These are phyloP conservation scores for Neurospora sp. DNA, from an alignment of 495 filamentous ascomycete species.

Conservation along the genomic window DNA sequence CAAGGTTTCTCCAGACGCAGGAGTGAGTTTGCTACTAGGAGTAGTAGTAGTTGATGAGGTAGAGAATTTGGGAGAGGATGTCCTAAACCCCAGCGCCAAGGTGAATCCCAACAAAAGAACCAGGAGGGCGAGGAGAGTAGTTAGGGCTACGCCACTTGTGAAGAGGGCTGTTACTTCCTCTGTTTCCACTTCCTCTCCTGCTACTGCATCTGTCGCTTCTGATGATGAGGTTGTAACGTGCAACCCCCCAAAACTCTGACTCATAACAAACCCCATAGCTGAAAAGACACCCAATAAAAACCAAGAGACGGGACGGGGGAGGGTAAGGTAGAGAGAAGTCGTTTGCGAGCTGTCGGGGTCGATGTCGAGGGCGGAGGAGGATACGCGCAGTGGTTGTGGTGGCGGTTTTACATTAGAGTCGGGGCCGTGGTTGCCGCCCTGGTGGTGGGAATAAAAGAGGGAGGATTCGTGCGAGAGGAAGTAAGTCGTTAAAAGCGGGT, in stretches of 20 bases:
- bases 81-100: constrained; percentile 22
- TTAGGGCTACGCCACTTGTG: constrained; percentile 25
- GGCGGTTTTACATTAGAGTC: too few species aligned
- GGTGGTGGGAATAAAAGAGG: constrained; percentile 13
- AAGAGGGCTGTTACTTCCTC: constrained; percentile 11
- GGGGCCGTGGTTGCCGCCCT: background rate
- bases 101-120: constrained; percentile 18
- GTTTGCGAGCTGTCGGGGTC: constrained; percentile 23
- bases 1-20: background rate
- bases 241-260: constrained; percentile 22
- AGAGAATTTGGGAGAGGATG: constrained; percentile 3
- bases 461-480: constrained; percentile 35
- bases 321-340: constrained; percentile 29
- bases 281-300: constrained; percentile 25
- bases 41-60: background rate
- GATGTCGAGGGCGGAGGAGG: constrained; percentile 17
- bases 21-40: background rate
- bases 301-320: constrained; percentile 30
- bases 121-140: constrained; percentile 25
- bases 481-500: constrained; percentile 30
- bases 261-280: constrained; percentile 26
- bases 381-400: constrained; percentile 27
- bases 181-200: background rate
- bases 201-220: too few species aligned
- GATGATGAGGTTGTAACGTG: too few species aligned